Evolutionary conservation across 768 basidiomycete species (phyloP).

Genomic region (Lactarius evosmus): DNA sequence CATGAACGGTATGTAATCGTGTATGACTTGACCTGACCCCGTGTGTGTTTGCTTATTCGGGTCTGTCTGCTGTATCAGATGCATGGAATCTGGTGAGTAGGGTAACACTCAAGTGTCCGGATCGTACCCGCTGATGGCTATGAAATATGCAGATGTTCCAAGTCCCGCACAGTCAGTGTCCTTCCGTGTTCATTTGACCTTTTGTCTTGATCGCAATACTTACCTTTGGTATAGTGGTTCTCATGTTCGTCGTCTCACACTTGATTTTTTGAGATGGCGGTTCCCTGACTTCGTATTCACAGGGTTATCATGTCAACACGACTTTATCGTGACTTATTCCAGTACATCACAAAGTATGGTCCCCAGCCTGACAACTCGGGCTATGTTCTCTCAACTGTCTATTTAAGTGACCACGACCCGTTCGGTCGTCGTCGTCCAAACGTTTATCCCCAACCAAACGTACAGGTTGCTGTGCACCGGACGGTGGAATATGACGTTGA

Average conservation of each 20-base stretch:
- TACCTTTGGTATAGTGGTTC: conserved; percentile 20
- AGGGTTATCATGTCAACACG: conserved; percentile 26
- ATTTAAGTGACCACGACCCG: conserved; percentile 24
- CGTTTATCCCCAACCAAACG: conserved; percentile 12
- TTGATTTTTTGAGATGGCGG: not conserved
- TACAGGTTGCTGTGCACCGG: conserved; percentile 23
- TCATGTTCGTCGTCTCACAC: conserved; percentile 14
- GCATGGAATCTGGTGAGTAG: conserved; percentile 25
- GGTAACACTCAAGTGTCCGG: not conserved
- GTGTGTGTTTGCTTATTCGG: not conserved
- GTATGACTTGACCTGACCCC: not conserved
- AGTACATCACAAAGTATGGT: conserved; percentile 26
- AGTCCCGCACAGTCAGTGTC: conserved; percentile 26
- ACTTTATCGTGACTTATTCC: conserved; percentile 25
- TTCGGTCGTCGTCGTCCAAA: conserved; percentile 23
- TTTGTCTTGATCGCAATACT: not conserved
- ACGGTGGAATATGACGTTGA: conserved; percentile 23
- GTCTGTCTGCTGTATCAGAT: conserved; percentile 5
- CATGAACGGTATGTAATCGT: conserved; percentile 18
- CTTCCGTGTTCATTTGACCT: not conserved
- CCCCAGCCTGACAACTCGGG: conserved; percentile 5
- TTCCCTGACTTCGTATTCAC: conserved; percentile 3
- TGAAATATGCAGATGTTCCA: conserved; percentile 25
- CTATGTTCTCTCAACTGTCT: conserved; percentile 17
- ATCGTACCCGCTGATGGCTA: conserved; percentile 1